Evolutionary conservation across 2,329 filamentous ascomycete species (phyloP).

Genomic region (Fusarium torulosum): DNA sequence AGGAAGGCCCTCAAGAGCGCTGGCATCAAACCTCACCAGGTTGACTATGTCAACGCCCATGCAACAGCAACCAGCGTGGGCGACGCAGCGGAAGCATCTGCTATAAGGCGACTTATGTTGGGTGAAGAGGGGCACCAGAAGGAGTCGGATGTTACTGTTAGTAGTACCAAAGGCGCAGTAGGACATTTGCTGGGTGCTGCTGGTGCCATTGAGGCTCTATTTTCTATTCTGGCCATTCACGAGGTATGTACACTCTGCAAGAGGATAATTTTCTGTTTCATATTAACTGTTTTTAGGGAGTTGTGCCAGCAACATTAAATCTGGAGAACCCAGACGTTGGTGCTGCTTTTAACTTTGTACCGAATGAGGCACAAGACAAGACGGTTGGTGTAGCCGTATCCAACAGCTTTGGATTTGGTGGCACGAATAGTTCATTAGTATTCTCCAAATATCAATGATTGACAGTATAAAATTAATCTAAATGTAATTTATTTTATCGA

Average conservation of each 20-base stretch:
- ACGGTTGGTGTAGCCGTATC: constrained; percentile 81
- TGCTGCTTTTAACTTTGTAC: constrained; percentile 88
- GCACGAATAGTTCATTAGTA: constrained; percentile 91
- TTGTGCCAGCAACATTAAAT: constrained; percentile 89
- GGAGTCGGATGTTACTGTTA: constrained; percentile 79
- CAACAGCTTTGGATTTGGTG: constrained; percentile 98
- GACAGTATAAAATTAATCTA: neutral
- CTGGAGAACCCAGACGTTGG: constrained; percentile 74
- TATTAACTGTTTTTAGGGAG: constrained; percentile 66
- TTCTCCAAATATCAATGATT: constrained; percentile 63
- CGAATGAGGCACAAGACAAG: constrained; percentile 76
- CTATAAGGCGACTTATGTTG: constrained; percentile 82
- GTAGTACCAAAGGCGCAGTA: constrained; percentile 93
- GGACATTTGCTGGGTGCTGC: constrained; percentile 93
- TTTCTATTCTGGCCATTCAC: constrained; percentile 81
- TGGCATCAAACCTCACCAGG: constrained; percentile 72
- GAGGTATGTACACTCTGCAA: constrained; percentile 70
- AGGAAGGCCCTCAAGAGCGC: constrained; percentile 82
- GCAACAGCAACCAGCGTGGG: constrained; percentile 90
- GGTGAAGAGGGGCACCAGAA: constrained; percentile 74
- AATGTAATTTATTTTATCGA: constrained; percentile 1
- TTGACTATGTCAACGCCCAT: constrained; percentile 96
- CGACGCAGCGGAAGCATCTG: constrained; percentile 87
- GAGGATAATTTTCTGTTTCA: neutral
- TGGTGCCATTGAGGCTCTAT: constrained; percentile 89